These are phyloP conservation scores for Psidium friedrichsthalianum DNA, from an alignment of 345 rosid species.

Conservation along the genomic window DNA sequence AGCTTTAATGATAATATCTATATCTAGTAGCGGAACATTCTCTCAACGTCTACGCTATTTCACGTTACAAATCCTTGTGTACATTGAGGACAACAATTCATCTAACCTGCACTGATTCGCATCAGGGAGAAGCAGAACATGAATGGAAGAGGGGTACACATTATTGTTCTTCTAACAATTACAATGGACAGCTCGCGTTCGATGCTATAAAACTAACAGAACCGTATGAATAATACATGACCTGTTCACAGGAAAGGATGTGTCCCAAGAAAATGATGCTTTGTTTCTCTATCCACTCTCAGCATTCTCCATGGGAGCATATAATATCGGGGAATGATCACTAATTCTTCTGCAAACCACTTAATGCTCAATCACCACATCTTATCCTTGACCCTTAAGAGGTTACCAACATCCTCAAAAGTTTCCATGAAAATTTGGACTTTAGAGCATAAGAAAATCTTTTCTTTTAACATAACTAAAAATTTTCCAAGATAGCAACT, in stretches of 20 bases:
- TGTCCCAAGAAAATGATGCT: neutral
- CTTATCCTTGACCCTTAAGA: neutral
- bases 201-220: neutral
- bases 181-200: neutral
- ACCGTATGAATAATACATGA: neutral
- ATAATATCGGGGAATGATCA: neutral
- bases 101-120: neutral
- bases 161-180: neutral
- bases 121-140: neutral
- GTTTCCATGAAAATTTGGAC: neutral
- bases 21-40: neutral
- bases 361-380: neutral
- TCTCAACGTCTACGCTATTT: neutral
- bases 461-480: neutral
- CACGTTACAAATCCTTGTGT: neutral
- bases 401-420: neutral
- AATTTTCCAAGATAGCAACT: neutral
- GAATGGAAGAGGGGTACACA: neutral
- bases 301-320: neutral
- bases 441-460: neutral
- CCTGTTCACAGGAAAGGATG: neutral
- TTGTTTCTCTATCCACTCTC: neutral
- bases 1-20: neutral
- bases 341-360: neutral
- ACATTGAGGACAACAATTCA: neutral